phyloP scores from a whole-genome alignment of 805 yeast species.

The Starmerella cellae region DNA sequence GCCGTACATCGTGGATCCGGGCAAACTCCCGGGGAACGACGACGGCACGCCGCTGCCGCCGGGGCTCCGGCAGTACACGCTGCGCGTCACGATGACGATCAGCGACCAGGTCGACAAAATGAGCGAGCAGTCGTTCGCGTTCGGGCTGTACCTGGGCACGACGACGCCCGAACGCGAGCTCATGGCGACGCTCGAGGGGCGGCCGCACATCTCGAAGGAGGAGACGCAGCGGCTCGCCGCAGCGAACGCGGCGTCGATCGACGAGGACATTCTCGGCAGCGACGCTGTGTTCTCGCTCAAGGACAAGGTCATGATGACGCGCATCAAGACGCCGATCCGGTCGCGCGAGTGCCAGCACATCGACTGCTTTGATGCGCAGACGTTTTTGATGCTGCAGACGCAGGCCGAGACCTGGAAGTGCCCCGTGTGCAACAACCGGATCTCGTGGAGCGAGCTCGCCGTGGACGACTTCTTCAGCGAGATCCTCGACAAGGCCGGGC shows the following conservation, averaged over 20 bases:
- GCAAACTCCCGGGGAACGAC: background rate
- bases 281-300: conserved; percentile 52
- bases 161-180: conserved; percentile 33
- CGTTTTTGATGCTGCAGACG: conserved; percentile 59
- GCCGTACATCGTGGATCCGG: conserved; percentile 26
- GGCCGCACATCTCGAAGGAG: conserved; percentile 41
- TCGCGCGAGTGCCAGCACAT: conserved; percentile 63
- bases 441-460: conserved; percentile 46
- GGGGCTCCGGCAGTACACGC: background rate
- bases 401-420: conserved; percentile 81
- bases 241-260: conserved; percentile 33
- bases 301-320: conserved; percentile 65
- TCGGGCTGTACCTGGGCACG: conserved; percentile 50
- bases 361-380: conserved; percentile 75
- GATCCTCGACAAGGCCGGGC: conserved; percentile 41
- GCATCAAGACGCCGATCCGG: conserved; percentile 60
- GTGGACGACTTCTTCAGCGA: conserved; percentile 62
- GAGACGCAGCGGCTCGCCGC: conserved; percentile 40
- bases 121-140: conserved; percentile 30
- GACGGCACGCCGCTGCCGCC: background rate
- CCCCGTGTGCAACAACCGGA: conserved; percentile 55
- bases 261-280: conserved; percentile 59
- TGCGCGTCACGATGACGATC: conserved; percentile 27
- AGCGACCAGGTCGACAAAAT: conserved; percentile 38
- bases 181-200: conserved; percentile 30